Evolutionary conservation across 495 filamentous ascomycete species (phyloP), one percentile per base, ranked within the genome.

Genomic region (Ascodesmis nigricans): DNA sequence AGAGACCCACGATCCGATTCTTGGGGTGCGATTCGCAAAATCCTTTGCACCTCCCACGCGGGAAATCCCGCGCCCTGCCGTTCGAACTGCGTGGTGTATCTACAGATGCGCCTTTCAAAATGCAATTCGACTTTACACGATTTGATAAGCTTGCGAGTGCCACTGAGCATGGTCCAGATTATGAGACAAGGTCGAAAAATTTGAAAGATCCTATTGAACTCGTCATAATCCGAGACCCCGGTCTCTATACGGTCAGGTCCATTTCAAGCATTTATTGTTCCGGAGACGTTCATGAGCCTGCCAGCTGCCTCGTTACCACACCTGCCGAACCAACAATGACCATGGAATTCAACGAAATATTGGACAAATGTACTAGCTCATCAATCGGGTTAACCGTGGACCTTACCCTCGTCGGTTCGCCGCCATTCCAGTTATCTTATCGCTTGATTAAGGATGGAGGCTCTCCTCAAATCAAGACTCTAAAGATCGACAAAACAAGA

Each of bases 301-400:
- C 87, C 3, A 80, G 82, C 17, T 95, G 82, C 51, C 59, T 91
- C 35, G 57, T 97, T 31, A 66, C 78, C 24, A 93, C 92, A 42
- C 87, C 87, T 10, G 78, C 84, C 0, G 73, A 92, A 56, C 87
- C 87, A 17, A 69, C 72, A 22, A 43, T 97, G 35, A 56, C 66
- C 3, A 58, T 95, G 23, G 64, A 60, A 26, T 55, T 70, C 1
- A 75, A 91, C 44, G 73, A 79, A 44, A 78, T 95, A 21, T 73
- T 74, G 24, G 87, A 95, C 50, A 91, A 84, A 44, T 97, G 87
- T 54, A 84, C 82, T 24, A 78, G 81, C 31, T 91, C 78, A 46
- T 78, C 84, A 0, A 75, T 97, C 41, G 87, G 87, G 15, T 62
- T 95, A 23, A 64, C 72, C 7, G 78, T 97, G 15, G 77, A 82